Base-by-base conservation (phyloP, 2,329 filamentous ascomycete genomes). In the Fusarium luffae region DNA sequence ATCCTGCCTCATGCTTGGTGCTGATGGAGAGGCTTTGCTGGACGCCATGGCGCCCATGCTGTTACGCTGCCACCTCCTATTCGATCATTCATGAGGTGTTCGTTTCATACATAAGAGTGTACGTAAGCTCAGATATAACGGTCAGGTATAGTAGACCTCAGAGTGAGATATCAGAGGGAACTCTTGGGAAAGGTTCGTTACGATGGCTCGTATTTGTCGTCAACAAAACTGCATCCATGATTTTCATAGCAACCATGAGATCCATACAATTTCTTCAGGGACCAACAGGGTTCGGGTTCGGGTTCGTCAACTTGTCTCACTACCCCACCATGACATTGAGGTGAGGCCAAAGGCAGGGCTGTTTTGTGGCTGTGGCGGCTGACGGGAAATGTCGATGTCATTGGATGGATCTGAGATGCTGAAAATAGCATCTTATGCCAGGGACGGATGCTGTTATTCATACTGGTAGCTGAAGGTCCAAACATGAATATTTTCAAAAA, bases 281-380 rank as follows among this genome's bases (percentile, higher is more conserved):
- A 66, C 62, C 63, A 66, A 30, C 48, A 66, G 48, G 62, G 30
- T 54, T 50, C 25, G 42, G 14, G 46, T 49, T 50, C 25, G 42
- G 14, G 46, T 49, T 61, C 21, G 28, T 59, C 61, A 50, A 72
- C 23, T 46, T 55, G 65, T 69, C 54, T 65, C 54, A 54, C 25
- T 49, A 42, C 56, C 49, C 64, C 64, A 66, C 47, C 43, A 42
- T 27, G 40, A 42, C 46, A 66, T 49, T 43, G 47, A 19, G n/a
- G 34, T 13, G 19, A 48, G 30, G 37, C 42, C 46, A 49, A 18
- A 25, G 48, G 42, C 41, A 44, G 47, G 54, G 49, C 40, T 68
- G 46, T 51, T 34, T 40, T 69, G 62, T 74, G 73, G 71, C 73
- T 71, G 71, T 75, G 73, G 62, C 64, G 64, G 73, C 73, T 75